Evolutionary conservation across 305 asterid genomes (phyloP).

Genomic region (Rubia occidens): DNA sequence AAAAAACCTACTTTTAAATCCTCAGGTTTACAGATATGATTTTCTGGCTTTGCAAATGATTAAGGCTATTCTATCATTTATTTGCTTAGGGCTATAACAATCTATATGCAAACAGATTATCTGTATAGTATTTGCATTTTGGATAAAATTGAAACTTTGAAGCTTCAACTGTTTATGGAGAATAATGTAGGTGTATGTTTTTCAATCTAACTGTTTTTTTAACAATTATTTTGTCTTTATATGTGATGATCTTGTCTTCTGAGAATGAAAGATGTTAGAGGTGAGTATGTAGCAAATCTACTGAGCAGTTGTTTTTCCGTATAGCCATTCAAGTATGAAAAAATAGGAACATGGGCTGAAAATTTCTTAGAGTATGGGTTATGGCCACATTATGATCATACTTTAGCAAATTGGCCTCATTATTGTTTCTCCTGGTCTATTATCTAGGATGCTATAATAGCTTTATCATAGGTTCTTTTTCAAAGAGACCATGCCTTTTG

Average conservation of each 20-base stretch:
- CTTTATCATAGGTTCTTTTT: slow-evolving; percentile 1
- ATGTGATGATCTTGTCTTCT: neutral
- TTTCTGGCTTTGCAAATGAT: neutral
- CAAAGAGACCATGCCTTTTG: neutral
- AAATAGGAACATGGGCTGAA: neutral
- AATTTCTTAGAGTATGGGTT: neutral
- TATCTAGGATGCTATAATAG: neutral
- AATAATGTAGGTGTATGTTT: neutral
- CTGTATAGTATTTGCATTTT: neutral
- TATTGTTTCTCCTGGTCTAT: neutral
- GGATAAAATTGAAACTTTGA: neutral
- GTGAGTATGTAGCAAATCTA: neutral
- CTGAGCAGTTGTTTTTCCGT: neutral
- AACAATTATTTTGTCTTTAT: neutral
- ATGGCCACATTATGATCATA: neutral
- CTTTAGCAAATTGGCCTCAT: neutral
- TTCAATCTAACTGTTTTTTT: neutral
- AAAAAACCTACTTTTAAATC: neutral
- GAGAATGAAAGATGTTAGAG: neutral
- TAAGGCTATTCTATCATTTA: neutral
- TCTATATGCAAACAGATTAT: neutral
- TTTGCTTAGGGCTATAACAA: neutral
- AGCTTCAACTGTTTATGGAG: neutral
- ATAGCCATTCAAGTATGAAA: neutral
- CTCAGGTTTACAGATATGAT: neutral